Evolutionary conservation across 768 basidiomycete species (phyloP), one percentile per base, ranked within the genome.

Genomic region (Chalciporus pseudorubinellus): DNA sequence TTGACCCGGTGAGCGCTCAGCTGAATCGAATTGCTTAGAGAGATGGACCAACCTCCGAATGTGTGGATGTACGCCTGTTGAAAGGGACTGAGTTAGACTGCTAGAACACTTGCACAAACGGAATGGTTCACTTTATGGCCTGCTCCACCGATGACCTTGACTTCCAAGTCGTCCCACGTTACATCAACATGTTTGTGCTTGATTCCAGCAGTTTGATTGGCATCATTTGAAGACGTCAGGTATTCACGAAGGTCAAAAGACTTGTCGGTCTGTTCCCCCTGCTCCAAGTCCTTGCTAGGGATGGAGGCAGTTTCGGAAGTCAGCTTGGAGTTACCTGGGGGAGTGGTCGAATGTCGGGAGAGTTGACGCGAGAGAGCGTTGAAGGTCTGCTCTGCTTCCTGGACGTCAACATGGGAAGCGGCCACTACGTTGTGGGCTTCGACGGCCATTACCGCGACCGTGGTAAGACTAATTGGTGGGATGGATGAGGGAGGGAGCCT

Each of bases 151-250:
- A 75, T 51, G 26, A 82, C 84, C 6, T 80, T 72, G 28, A 89
- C 87, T 50, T 81, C 72, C 1, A 90, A 70, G 58, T 84, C 74
- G 46, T 87, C 78, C 88, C 88, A 90, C 21, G 81, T 80, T 21
- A 90, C 82, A 28, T 85, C 86, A 8, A 89, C 85, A 52, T 85
- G 83, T 63, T 89, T 89, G 59, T 84, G 82, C 51, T 78, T 79
- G 43, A 88, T 83, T 14, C 87, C 87, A 3, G 84, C 84, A 18
- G 68, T 62, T 49, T 87, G 79, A 46, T 81, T 76, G 1, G 82
- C 81, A 58, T 87, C 84, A 61, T 85, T 87, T 14, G 80, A 83
- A 9, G 80, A 80, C 3, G 80, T 71, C 24, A 89, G 74, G 57
- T 86, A 89, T 52, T 87, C 85, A 14, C 77, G 78, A 20, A 89